Evolutionary conservation across 164 flowering plant species (phyloP), one percentile per base, ranked within the genome.

Genomic region (Protea cynaroides): DNA sequence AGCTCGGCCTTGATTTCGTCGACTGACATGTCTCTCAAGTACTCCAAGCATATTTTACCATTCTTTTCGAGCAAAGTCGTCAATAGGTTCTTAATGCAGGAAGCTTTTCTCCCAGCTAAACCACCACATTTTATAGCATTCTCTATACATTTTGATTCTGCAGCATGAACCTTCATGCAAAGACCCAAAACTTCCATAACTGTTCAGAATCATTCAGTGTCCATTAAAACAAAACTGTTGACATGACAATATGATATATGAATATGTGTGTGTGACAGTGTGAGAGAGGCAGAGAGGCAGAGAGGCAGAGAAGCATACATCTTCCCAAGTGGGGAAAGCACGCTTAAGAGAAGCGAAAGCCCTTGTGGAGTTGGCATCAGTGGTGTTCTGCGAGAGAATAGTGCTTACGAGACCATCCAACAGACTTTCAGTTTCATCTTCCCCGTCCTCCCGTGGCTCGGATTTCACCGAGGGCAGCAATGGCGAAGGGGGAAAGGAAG

Each of bases 111-210:
- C 18, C 75, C 82, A 18, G 98, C 97, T 62, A 92, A 78, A 56
- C 98, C 98, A 69, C 98, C 96, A 69, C 97, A 90, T 72, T 85
- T 84, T 64, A 92, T 92, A 19, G 92, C 83, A 79, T 83, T 68
- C 77, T 90, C 90, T 54, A 92, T 54, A 58, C 64, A 69, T 67
- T 80, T 86, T 0, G 81, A 55, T 24, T 90, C 96, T 34, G 93
- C 93, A 51, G 77, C 81, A 74, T 83, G 82, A 71, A 90, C 98
- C 98, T 92, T 56, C 47, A 65, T 19, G 62, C 8, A 64, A 62
- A 25, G 25, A 62, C 61, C 23, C 7, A 10, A 21, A 14, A 37
- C 19, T 40, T 8, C 46, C 8, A 40, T 40, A 40, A 40, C 14
- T 40, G 46, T 40, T 40, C 46, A 12, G 14, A 40, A 21, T 49